These are phyloP conservation scores for Geosmithia flava DNA, from an alignment of 2,329 filamentous ascomycete genomes.

Conservation along the genomic window DNA sequence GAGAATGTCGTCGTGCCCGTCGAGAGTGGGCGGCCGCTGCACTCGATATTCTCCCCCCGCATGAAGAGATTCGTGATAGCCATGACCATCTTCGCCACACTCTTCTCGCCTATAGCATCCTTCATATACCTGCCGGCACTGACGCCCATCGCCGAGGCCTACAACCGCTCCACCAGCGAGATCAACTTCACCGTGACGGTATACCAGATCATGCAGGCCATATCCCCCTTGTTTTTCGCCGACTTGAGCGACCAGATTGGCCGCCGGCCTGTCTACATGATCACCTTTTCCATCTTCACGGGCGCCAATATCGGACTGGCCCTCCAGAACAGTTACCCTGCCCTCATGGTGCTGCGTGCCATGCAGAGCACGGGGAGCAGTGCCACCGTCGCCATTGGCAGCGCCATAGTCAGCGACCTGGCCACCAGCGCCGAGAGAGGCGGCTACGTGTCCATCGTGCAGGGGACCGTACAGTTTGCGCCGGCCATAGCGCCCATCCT, in stretches of 20 bases:
- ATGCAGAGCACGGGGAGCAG: slow-evolving; percentile 39
- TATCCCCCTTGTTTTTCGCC: slow-evolving; percentile 37
- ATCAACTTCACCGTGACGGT: slow-evolving; percentile 29
- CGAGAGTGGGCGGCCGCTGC: neutral
- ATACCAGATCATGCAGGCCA: slow-evolving; percentile 37
- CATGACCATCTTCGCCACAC: slow-evolving; percentile 1
- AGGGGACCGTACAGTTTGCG: slow-evolving; percentile 27
- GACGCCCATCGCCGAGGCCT: slow-evolving; percentile 23
- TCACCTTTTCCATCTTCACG: slow-evolving; percentile 32
- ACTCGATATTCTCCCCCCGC: slow-evolving; percentile 1
- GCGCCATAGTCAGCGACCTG: slow-evolving; percentile 44
- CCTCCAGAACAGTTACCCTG: slow-evolving; percentile 25
- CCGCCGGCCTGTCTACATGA: slow-evolving; percentile 32
- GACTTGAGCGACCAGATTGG: slow-evolving; percentile 35
- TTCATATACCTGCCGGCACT: slow-evolving; percentile 32
- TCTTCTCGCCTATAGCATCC: slow-evolving; percentile 3
- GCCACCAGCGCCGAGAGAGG: slow-evolving; percentile 43
- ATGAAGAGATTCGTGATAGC: slow-evolving; percentile 1
- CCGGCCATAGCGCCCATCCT: slow-evolving; percentile 33
- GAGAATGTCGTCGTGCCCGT: neutral
- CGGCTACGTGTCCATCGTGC: slow-evolving; percentile 35
- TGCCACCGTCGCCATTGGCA: slow-evolving; percentile 38
- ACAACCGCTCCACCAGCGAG: slow-evolving; percentile 16
- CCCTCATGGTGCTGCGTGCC: slow-evolving; percentile 33
- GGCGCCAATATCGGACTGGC: slow-evolving; percentile 31